Percentiles rank a stretch among this genome's conserved stretches.
Evolutionary conservation across 208 protist genomes (phyloP).

Genomic region (Leishmania lainsoni): DNA sequence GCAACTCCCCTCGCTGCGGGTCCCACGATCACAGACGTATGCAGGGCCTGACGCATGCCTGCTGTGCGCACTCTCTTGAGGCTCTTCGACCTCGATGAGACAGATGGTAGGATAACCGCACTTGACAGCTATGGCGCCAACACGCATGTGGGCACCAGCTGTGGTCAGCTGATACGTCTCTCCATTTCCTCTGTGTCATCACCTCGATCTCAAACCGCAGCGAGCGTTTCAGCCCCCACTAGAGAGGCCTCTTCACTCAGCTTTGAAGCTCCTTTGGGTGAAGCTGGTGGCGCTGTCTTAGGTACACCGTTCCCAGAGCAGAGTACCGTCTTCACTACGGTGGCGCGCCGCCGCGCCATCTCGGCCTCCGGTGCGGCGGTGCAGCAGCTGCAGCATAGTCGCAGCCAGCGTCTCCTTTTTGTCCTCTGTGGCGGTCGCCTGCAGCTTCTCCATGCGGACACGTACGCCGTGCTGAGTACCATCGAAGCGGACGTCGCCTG

Average conservation of each 20-base stretch:
- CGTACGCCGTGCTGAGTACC: slow-evolving; percentile 25
- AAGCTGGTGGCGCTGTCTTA: not conserved
- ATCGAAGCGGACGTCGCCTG: slow-evolving; percentile 20
- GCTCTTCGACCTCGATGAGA: slow-evolving; percentile 54
- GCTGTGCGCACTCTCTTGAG: slow-evolving; percentile 56
- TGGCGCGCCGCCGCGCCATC: slow-evolving; percentile 17
- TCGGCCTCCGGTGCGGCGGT: slow-evolving; percentile 23
- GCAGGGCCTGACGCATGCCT: slow-evolving; percentile 36
- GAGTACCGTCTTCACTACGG: slow-evolving; percentile 5
- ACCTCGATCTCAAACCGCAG: not conserved
- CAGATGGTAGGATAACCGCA: slow-evolving; percentile 62
- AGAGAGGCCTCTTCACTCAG: not conserved
- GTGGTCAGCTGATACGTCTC: slow-evolving; percentile 62
- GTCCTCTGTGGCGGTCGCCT: slow-evolving; percentile 57
- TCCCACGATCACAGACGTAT: not conserved
- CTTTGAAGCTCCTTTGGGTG: too few species aligned
- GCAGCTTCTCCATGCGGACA: slow-evolving; percentile 30
- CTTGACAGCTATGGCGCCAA: slow-evolving; percentile 62
- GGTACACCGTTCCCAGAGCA: not conserved
- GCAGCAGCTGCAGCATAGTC: slow-evolving; percentile 69
- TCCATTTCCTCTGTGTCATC: not conserved
- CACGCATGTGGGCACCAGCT: slow-evolving; percentile 68
- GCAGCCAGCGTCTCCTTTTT: slow-evolving; percentile 66
- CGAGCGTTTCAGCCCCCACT: not conserved
- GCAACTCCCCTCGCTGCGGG: not conserved